Base-by-base conservation (phyloP, 768 basidiomycete genomes). In the Macrolepiota albuminosa region DNA sequence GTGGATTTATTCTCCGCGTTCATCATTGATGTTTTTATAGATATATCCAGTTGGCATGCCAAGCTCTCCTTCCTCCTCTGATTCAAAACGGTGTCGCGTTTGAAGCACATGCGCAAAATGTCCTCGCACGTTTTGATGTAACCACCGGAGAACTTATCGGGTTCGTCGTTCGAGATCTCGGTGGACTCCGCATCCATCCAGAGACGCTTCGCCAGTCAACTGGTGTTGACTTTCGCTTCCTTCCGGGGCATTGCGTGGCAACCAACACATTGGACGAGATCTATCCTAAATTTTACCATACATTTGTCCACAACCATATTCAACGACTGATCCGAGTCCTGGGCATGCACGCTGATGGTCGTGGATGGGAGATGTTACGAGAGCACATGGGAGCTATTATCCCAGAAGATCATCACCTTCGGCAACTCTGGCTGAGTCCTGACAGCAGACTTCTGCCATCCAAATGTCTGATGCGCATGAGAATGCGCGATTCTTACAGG, bases 81-180 rank as follows among this genome's bases (percentile, higher is more conserved):
- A 69, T 85, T 14, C 58, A 78, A 45, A 82, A 85, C 53, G 83
- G 83, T 4, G 79, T 84, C n/a, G 79, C 80, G 7, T 83, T 85
- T 54, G 84, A 85, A 69, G 84, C 82, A 10, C 84, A 85, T 66
- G 81, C 83, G 1, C 84, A 85, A 61, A 85, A 84, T 64, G 73
- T 80, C 18, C 76, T 83, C 7, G 74, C 76, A 40, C 80, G 83
- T 24, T 76, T 82, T 57, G 74, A 82, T 59, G 61, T 67, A 2
- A 56, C 67, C 13, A 79, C 80, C 1, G 75, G 77, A 36, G 73
- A 74, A 53, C 71, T 78, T 9, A 69, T 73, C 18, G 83, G 83
- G 18, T 84, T 85, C 66, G 75, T 84, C 34, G 64, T 84, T 57
- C 81, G 84, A 37, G 84, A 85, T 64, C 75, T 85, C 18, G 83